Evolutionary conservation across 2,329 filamentous ascomycete species (phyloP).

Genomic region (Hirsutella minnesotensis): DNA sequence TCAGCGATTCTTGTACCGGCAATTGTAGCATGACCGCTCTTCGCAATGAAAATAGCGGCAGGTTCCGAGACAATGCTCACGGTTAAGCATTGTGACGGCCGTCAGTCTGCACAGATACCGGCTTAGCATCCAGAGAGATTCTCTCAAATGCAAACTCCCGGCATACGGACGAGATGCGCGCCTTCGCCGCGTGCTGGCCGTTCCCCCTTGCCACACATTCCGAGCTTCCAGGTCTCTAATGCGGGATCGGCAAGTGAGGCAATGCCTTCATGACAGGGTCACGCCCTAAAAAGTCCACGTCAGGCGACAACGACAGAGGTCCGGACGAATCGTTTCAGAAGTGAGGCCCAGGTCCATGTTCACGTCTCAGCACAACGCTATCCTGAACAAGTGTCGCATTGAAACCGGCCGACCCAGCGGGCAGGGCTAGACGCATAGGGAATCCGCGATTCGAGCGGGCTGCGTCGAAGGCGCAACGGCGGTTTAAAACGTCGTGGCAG

Average conservation of each 20-base stretch:
- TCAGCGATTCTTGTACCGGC: too few relatives aligned
- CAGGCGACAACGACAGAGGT: not conserved
- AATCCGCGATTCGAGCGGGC: not conserved
- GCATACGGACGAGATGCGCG: too few relatives aligned
- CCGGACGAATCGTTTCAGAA: conserved; percentile 2
- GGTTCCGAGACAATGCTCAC: too few relatives aligned
- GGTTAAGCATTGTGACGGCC: too few relatives aligned
- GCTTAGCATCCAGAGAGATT: too few relatives aligned
- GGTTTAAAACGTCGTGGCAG: conserved; percentile 1
- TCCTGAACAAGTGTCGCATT: not conserved
- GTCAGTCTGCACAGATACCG: too few relatives aligned
- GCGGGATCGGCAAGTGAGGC: not conserved
- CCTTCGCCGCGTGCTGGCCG: too few relatives aligned
- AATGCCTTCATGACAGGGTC: not conserved
- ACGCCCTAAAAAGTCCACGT: not conserved
- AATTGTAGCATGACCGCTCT: too few relatives aligned
- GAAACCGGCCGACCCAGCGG: not conserved
- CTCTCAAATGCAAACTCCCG: too few relatives aligned
- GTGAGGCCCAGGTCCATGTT: not conserved
- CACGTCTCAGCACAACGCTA: not conserved
- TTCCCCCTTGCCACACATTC: too few relatives aligned
- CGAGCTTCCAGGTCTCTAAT: not conserved
- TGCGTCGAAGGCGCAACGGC: not conserved
- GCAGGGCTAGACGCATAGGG: not conserved
- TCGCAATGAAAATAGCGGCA: too few relatives aligned